Percentiles rank a stretch among this genome's conserved stretches.
These are phyloP conservation scores for Meripilus lineatus DNA, from an alignment of 1,284 basidiomycete species.

Conservation along the genomic window DNA sequence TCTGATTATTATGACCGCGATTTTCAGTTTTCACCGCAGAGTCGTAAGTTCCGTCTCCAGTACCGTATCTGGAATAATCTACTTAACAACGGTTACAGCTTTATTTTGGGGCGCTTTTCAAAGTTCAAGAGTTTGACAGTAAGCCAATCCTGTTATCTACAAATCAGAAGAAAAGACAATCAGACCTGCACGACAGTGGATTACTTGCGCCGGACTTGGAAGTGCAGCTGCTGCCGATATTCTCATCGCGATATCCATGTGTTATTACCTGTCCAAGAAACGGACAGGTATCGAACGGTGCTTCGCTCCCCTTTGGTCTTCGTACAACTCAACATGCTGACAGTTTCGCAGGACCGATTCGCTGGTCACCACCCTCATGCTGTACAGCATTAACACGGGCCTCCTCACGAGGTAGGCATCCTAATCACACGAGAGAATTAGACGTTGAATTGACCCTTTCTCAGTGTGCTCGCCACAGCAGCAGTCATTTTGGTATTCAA, in stretches of 20 bases:
- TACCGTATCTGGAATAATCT: background rate
- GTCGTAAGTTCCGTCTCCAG: slow-evolving; percentile 16
- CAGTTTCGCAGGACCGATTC: slow-evolving; percentile 25
- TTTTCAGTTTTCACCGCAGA: slow-evolving; percentile 23
- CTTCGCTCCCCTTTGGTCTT: background rate
- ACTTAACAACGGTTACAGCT: slow-evolving; percentile 14
- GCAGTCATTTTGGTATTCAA: slow-evolving; percentile 20
- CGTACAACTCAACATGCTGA: background rate
- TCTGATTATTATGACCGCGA: background rate
- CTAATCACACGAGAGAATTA: background rate
- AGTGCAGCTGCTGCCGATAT: slow-evolving; percentile 26
- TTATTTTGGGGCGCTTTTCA: slow-evolving; percentile 22
- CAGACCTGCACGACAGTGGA: too few species aligned
- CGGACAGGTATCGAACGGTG: slow-evolving; percentile 27
- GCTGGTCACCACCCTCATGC: slow-evolving; percentile 25
- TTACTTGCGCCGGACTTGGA: slow-evolving; percentile 26
- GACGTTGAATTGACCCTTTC: background rate
- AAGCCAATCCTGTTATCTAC: slow-evolving; percentile 2
- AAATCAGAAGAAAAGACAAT: too few species aligned
- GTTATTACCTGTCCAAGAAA: slow-evolving; percentile 24
- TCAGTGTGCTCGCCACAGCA: slow-evolving; percentile 24
- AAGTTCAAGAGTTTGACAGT: slow-evolving; percentile 21
- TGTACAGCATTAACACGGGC: slow-evolving; percentile 30
- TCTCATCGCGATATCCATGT: slow-evolving; percentile 25
- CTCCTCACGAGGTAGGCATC: slow-evolving; percentile 23